Percentiles rank a stretch among this genome's conserved stretches.
These are phyloP conservation scores for Phytophthora uliginosa DNA, from an alignment of 352 stramenopile genomes.

Conservation along the genomic window DNA sequence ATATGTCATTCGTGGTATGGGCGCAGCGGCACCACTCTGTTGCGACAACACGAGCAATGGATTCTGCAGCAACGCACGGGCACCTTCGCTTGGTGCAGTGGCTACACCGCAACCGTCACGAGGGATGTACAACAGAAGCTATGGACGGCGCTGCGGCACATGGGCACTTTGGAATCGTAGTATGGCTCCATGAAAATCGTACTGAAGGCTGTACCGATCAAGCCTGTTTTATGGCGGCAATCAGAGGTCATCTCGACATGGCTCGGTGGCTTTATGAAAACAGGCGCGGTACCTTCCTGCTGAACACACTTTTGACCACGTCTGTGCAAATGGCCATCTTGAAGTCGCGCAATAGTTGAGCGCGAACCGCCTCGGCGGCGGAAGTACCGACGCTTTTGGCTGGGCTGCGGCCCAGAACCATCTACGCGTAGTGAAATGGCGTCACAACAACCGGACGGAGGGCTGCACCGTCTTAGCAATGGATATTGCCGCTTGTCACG, in stretches of 20 bases:
- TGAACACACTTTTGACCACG: conserved; percentile 4
- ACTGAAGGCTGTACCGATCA: conserved; percentile 4
- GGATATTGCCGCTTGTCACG: background rate
- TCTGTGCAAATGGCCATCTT: conserved; percentile 1
- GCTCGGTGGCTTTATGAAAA: background rate
- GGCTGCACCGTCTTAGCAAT: background rate
- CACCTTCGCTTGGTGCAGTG: background rate
- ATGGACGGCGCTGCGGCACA: background rate
- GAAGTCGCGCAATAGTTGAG: background rate
- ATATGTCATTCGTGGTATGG: conserved; percentile 1
- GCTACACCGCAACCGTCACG: background rate
- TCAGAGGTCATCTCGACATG: background rate
- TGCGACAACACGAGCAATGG: conserved; percentile 1
- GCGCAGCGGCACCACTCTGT: background rate
- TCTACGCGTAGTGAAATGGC: background rate
- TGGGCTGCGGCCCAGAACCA: background rate
- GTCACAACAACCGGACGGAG: background rate
- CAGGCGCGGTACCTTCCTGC: background rate
- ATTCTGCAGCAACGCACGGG: conserved; percentile 1
- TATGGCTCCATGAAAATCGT: conserved; percentile 1
- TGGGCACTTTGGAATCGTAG: conserved; percentile 1
- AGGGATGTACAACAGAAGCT: conserved; percentile 5
- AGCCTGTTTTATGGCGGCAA: conserved; percentile 1
- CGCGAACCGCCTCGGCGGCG: background rate
- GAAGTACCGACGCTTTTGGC: background rate